These are phyloP conservation scores for Cucumis melo DNA, from an alignment of 306 rosid genomes.

Conservation along the genomic window DNA sequence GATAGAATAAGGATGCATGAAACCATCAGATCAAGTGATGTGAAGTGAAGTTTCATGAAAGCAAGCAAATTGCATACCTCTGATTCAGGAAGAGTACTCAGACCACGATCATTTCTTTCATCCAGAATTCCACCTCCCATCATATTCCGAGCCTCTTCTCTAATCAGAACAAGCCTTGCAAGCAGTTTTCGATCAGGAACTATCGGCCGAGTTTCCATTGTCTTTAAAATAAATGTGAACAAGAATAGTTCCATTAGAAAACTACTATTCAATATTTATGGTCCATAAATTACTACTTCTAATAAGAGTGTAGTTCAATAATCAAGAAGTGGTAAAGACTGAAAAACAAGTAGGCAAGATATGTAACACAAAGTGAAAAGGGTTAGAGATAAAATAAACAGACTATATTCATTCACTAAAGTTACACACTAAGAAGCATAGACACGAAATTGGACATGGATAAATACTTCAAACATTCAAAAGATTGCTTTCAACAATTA, in stretches of 20 bases:
- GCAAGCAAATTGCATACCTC: slow-evolving; percentile 39
- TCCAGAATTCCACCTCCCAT: slow-evolving; percentile 96
- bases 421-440: neutral
- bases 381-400: neutral
- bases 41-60: slow-evolving; percentile 9
- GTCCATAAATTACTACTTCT: neutral
- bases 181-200: slow-evolving; percentile 84
- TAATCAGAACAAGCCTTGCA: slow-evolving; percentile 91
- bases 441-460: neutral
- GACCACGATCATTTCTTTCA: slow-evolving; percentile 84
- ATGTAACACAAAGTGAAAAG: neutral
- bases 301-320: neutral
- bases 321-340: neutral
- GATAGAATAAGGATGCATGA: neutral
- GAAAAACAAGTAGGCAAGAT: neutral
- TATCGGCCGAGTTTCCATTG: slow-evolving; percentile 87
- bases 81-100: slow-evolving; percentile 72
- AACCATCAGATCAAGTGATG: neutral
- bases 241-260: slow-evolving; percentile 5
- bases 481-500: slow-evolving; percentile 8
- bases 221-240: slow-evolving; percentile 27
- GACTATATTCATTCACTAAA: neutral
- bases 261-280: neutral
- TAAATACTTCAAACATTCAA: no score
- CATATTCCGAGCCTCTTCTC: slow-evolving; percentile 97